These are phyloP conservation scores for Cyclocybe cylindracea DNA, from an alignment of 768 basidiomycete species.

Conservation along the genomic window DNA sequence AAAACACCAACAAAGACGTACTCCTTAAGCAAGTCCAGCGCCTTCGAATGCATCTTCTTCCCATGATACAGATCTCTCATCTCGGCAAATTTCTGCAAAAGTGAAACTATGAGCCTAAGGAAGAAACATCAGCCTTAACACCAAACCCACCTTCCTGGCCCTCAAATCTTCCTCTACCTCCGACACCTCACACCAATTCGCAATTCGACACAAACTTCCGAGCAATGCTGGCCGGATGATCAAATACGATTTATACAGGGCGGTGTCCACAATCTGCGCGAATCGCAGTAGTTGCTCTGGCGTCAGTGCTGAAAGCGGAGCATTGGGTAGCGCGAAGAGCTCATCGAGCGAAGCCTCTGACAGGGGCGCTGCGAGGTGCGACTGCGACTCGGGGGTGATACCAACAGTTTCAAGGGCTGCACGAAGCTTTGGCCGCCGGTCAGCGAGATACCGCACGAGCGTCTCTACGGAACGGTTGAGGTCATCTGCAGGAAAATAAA, in stretches of 20 bases:
- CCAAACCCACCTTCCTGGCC: conserved; percentile 61
- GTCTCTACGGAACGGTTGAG: conserved; percentile 80
- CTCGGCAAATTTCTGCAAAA: conserved; percentile 81
- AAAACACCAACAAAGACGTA: conserved; percentile 37
- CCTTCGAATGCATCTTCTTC: conserved; percentile 93
- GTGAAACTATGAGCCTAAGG: not conserved
- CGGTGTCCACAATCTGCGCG: conserved; percentile 95
- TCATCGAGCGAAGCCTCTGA: conserved; percentile 75
- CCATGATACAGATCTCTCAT: conserved; percentile 90
- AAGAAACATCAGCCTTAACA: conserved; percentile 15
- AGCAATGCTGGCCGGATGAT: conserved; percentile 79
- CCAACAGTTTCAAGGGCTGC: conserved; percentile 72
- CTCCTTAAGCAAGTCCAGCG: conserved; percentile 83
- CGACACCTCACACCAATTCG: conserved; percentile 97
- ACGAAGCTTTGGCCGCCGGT: conserved; percentile 83
- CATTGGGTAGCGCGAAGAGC: conserved; percentile 77
- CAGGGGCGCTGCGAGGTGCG: conserved; percentile 67
- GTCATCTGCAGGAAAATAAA: conserved; percentile 43
- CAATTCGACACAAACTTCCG: conserved; percentile 83
- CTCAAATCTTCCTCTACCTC: conserved; percentile 76
- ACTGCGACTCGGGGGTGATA: conserved; percentile 66
- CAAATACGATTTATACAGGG: conserved; percentile 90
- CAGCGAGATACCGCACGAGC: conserved; percentile 84
- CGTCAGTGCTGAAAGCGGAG: conserved; percentile 67
- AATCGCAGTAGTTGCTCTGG: conserved; percentile 86